Evolutionary conservation across 2,329 filamentous ascomycete genomes (phyloP), one percentile per base, ranked within the genome.

Genomic region (Colletotrichum limetticola): DNA sequence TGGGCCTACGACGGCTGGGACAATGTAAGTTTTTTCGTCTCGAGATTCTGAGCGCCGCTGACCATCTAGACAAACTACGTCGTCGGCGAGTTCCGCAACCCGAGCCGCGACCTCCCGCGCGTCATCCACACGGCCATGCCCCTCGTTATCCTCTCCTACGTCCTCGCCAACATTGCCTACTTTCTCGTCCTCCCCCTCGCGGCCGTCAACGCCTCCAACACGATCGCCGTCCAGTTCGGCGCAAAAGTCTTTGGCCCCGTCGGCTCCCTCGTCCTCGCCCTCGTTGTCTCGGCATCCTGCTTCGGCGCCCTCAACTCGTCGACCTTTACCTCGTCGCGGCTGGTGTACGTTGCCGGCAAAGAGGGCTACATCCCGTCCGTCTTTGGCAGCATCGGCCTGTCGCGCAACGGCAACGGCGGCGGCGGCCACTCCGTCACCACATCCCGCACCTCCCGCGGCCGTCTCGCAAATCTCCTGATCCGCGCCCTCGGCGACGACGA

Each of bases 1-100:
- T 99, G 97, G 97, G 97, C 97, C 1, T 99, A 97, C 83, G 97
- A 99, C 80, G 97, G 97, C 35, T 99, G 97, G 97, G 97, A 99
- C 81, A 99, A 99, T 82, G 95, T 97, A 85, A 85, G 93, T 24
- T 12, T 59, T 5, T n/a, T 58, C 24, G 28, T 9, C 37, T n/a
- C 49, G 26, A 16, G 9, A 26, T 37, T 83, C 75, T 42, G 37
- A 42, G 12, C 35, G 11, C 11, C 42, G 42, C 42, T 49, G 7
- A 52, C 46, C 46, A 14, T 55, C 7, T 75, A 97, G 94, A 97
- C 96, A 75, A 99, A 98, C 83, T 99, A 98, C 79, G 97, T 99
- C 7, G 95, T 97, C 0, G 97, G 95, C 78, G 97, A 99, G 83
- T 98, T 99, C 85, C 93, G 95, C 78, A 95, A 98, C 79, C 95